phyloP scores from a whole-genome alignment of 192 early-diverging fungal species.

The Phycomyces blakesleeanus region DNA sequence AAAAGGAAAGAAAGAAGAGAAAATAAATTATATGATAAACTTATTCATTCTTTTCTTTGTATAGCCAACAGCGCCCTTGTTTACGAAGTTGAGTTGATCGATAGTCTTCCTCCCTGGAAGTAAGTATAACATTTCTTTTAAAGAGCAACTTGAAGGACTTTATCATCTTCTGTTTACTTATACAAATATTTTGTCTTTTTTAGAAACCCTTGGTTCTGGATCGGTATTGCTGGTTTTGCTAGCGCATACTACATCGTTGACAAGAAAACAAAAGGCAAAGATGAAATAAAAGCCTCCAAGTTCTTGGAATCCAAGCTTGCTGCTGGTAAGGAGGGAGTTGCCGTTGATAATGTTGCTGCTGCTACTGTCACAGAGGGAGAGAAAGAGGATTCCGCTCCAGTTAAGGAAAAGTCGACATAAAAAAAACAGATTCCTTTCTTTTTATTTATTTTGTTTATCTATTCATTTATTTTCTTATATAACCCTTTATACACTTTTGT shows the following conservation, averaged over 20 bases:
- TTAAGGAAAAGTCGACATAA: too few relatives aligned
- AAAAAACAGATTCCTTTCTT: too few relatives aligned
- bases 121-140: conserved; percentile 5
- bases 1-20: too few relatives aligned
- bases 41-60: not conserved
- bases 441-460: too few relatives aligned
- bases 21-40: too few relatives aligned
- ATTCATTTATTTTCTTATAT: too few relatives aligned
- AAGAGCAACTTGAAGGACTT: not conserved
- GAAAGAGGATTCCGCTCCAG: too few relatives aligned
- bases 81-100: conserved; percentile 17
- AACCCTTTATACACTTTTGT: too few relatives aligned
- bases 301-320: conserved; percentile 16
- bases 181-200: not conserved
- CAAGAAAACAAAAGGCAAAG: not conserved
- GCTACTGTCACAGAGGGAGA: too few relatives aligned
- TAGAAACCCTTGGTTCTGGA: conserved; percentile 27
- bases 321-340: too few relatives aligned
- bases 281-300: conserved; percentile 11
- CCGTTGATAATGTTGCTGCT: too few relatives aligned
- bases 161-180: not conserved
- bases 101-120: conserved; percentile 8
- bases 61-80: conserved; percentile 14
- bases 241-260: conserved; percentile 9
- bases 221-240: conserved; percentile 5